Conservation (phyloP, 2,329 filamentous ascomycete genomes). For the Trichoderma oligosporum region DNA sequence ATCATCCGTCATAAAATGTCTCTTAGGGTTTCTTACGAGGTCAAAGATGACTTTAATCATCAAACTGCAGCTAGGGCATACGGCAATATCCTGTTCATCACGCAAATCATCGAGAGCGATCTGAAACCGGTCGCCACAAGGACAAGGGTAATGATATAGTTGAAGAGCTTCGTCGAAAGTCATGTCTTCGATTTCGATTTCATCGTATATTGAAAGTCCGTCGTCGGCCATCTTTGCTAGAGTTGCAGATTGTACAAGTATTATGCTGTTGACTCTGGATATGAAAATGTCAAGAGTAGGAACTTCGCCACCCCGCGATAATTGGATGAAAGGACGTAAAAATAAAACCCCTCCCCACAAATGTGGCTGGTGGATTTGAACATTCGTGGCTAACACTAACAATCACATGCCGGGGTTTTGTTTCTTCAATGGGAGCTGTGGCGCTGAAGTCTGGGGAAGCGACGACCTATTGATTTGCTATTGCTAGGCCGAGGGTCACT, state of each 20-base stretch:
- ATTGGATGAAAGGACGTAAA: neutral
- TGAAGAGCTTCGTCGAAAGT: constrained; percentile 77
- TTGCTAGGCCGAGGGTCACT: constrained; percentile 14
- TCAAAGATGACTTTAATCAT: constrained; percentile 97
- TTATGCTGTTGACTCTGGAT: neutral
- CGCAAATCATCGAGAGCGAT: constrained; percentile 79
- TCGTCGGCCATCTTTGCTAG: constrained; percentile 57
- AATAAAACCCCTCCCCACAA: constrained; percentile 26
- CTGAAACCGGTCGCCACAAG: constrained; percentile 95
- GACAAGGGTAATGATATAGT: constrained; percentile 94
- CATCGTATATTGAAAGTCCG: constrained; percentile 78
- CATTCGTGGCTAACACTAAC: constrained; percentile 17
- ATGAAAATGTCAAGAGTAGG: too few species aligned
- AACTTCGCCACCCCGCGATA: neutral
- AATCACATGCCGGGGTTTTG: constrained; percentile 22
- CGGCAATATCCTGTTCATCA: constrained; percentile 90
- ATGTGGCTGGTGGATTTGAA: constrained; percentile 17
- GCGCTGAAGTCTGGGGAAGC: constrained; percentile 18
- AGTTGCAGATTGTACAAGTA: neutral
- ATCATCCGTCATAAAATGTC: neutral
- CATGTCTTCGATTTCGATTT: constrained; percentile 99
- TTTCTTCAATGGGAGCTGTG: neutral
- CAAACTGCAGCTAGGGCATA: constrained; percentile 94
- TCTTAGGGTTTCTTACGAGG: constrained; percentile 50
- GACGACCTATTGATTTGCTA: neutral